Base-by-base conservation (phyloP, 2,329 filamentous ascomycete species). In the Ceratocystiopsis minuta region DNA sequence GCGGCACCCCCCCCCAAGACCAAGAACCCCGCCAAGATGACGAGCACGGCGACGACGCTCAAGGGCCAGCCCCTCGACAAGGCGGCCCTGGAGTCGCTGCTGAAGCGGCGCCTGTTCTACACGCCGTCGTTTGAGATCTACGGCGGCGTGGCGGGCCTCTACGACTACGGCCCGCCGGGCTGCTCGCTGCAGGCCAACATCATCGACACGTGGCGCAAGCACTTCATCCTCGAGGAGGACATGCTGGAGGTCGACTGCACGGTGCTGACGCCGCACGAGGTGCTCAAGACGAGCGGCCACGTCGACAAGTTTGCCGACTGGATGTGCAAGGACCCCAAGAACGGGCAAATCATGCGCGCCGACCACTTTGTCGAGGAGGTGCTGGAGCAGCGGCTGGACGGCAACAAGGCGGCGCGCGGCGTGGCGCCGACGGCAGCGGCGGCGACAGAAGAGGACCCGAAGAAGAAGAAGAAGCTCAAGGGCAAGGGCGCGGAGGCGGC, bases 281-380 rank as follows among this genome's bases (percentile, higher is more conserved):
- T 98, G 34, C 74, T 98, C 56, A 93, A 96, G 72, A 94, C 88
- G 42, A 83, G 77, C 59, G 90, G 90, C 49, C 90, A 98, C 64
- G 90, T 96, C 50, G 88, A 95, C 61, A 93, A 93, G 63, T 96
- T 96, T 56, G 82, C 85, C 61, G 88, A 96, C 61, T 96, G 83
- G 84, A 95, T 96, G 87, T 94, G 84, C 77, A 94, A 93, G 63
- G 90, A 98, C 61, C 85, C 88, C 48, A 92, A 93, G 71, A 94
- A 80, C 54, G 90, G 90, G 57, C 90, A 98, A 61, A 94, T 95
- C 56, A 77, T 98, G 58, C 78, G 90, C 52, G 86, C 90, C 45
- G 90, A 98, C 57, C 90, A 98, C 66, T 75, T 96, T 54, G 87
- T 98, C 51, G 87, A 96, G 68, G 84, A 93, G 53, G 78, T 95